phyloP scores from a whole-genome alignment of 108 stramenopile species.

The Discostella pseudostelligera region DNA sequence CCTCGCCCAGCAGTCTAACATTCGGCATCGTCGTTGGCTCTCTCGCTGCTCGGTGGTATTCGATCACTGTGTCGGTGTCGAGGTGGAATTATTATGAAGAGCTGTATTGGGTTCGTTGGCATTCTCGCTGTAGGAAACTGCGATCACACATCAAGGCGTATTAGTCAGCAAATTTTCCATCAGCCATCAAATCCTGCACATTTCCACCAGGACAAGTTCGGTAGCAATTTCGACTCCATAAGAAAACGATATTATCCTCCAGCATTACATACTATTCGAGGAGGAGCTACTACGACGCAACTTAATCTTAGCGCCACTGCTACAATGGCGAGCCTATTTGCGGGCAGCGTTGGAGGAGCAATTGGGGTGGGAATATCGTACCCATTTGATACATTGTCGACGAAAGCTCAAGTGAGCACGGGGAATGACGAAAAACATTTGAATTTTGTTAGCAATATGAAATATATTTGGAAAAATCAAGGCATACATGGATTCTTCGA shows the following conservation, averaged over 20 bases:
- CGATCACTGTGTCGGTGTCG: no score
- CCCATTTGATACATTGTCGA: conserved; percentile 58
- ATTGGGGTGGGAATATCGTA: conserved; percentile 57
- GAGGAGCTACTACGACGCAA: conserved; percentile 21
- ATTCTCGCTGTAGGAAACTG: conserved; percentile 24
- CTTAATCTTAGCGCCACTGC: conserved; percentile 22
- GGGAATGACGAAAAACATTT: conserved; percentile 15
- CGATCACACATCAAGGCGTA: conserved; percentile 10
- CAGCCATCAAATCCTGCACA: neutral
- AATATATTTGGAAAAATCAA: conserved; percentile 31
- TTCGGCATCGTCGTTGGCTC: no score
- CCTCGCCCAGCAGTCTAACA: no score
- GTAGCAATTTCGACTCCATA: no score
- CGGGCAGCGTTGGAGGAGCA: conserved; percentile 60
- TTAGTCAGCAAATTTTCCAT: neutral
- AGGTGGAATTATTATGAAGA: conserved; percentile 28
- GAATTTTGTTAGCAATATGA: conserved; percentile 25
- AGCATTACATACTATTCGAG: conserved; percentile 14
- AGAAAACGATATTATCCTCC: conserved; percentile 2
- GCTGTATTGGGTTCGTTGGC: conserved; percentile 29
- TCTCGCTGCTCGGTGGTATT: no score
- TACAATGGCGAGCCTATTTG: conserved; percentile 34
- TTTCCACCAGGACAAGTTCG: no score
- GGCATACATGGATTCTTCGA: conserved; percentile 59
- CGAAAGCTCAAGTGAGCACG: conserved; percentile 48